Percentiles rank a stretch among this genome's conserved stretches.
These are phyloP conservation scores for Papiliotrema flavescens DNA, from an alignment of 1,284 basidiomycete genomes.

Conservation along the genomic window DNA sequence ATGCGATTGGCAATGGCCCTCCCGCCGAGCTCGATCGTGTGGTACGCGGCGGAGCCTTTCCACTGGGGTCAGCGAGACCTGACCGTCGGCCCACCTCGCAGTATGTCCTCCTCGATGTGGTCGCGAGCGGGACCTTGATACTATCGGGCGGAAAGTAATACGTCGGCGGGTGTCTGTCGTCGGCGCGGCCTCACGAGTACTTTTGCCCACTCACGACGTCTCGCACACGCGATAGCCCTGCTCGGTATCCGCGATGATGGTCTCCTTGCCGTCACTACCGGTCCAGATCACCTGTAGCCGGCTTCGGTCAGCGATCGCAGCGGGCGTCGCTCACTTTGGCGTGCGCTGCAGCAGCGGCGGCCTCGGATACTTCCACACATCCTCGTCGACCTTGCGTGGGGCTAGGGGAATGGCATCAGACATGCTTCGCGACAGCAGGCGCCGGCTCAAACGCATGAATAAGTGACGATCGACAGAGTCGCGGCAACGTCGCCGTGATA, in stretches of 20 bases:
- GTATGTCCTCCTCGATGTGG: conserved; percentile 26
- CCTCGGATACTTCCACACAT: conserved; percentile 45
- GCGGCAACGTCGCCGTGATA: too few species aligned
- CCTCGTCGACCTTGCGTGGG: conserved; percentile 29
- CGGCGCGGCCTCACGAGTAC: not conserved
- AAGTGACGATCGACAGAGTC: too few species aligned
- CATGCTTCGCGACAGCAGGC: too few species aligned
- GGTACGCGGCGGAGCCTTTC: conserved; percentile 44
- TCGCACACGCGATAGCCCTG: conserved; percentile 42
- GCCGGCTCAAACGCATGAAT: too few species aligned
- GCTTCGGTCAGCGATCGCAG: not conserved
- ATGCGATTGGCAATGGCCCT: conserved; percentile 28
- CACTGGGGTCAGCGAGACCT: conserved; percentile 16
- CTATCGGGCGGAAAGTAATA: conserved; percentile 39
- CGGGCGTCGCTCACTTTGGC: conserved; percentile 14
- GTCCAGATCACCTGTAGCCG: conserved; percentile 34
- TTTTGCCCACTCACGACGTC: conserved; percentile 14
- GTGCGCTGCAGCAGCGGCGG: conserved; percentile 41
- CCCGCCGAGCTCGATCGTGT: conserved; percentile 17
- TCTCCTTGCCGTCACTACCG: conserved; percentile 20
- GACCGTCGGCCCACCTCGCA: conserved; percentile 35
- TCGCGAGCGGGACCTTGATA: conserved; percentile 22
- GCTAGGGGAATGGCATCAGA: conserved; percentile 12
- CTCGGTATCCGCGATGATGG: conserved; percentile 34
- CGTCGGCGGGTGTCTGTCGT: conserved; percentile 42